Base-by-base conservation (phyloP, 2,329 filamentous ascomycete genomes). In the Sclerotinia subarctica region DNA sequence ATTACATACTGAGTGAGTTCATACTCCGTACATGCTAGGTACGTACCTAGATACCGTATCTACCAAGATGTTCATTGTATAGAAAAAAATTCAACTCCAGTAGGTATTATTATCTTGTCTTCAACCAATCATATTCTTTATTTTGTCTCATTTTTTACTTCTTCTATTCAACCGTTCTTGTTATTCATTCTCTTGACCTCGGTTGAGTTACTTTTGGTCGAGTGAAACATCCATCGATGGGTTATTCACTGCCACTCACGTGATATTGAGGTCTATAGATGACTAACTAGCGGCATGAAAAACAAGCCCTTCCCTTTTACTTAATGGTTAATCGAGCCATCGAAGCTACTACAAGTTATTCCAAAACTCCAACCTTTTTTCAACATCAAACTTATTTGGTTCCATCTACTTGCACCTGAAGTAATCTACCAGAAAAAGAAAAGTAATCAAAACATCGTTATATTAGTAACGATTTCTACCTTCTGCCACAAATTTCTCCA, bases 381-480 rank as follows among this genome's bases (percentile, higher is more conserved):
- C n/a, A n/a, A n/a, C n/a, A n/a, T 29, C n/a, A 26, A 51, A 52
- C 44, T 54, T 35, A 38, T 54, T 44, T 51, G 7, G 35, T 26
- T n/a, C 58, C 58, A 63, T 63, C 65, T 63, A 21, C 53, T 54
- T 46, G 21, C 35, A 54, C 29, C 29, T 15, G 52, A 63, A 38
- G 65, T 67, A 67, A 57, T 56, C 52, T 29, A 29, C 21, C 57
- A 46, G 53, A n/a, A 15, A 13, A 59, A 66, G 44, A 47, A 57
- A 47, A 59, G 64, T 66, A 66, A 66, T 60, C 42, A 47, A 51
- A 29, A 49, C 13, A 26, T 49, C 29, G 46, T 66, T 66, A 59
- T 44, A 49, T 49, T 32, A 38, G 64, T 66, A 66, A 53, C 53
- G 54, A 42, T 42, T 38, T 26, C 57, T 57, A 63, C 57, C 47